Percentiles rank a stretch among this genome's conserved stretches.
Evolutionary conservation across 2,329 filamentous ascomycete genomes (phyloP).

Genomic region (Helotiales sp.): DNA sequence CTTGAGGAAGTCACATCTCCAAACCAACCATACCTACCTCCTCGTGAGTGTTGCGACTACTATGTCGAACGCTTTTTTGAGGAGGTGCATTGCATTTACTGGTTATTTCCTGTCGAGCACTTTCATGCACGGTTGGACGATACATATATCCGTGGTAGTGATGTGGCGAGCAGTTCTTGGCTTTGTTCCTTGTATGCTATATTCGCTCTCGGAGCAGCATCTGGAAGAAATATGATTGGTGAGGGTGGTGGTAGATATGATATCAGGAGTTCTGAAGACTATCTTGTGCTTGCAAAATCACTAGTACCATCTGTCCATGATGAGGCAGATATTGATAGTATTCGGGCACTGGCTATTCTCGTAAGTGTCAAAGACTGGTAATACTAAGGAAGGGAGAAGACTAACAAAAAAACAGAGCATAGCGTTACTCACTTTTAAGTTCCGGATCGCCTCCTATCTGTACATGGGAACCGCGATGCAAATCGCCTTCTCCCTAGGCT

Average conservation of each 20-base stretch:
- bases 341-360: conserved; percentile 21
- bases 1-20: conserved; percentile 4
- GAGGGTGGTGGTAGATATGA: conserved; percentile 2
- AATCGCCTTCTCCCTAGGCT: conserved; percentile 23
- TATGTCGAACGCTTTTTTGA: conserved; percentile 23
- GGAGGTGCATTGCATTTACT: conserved; percentile 24
- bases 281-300: conserved; percentile 20
- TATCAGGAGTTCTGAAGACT: conserved; percentile 15
- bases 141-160: conserved; percentile 15
- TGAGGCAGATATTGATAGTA: conserved; percentile 25
- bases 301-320: conserved; percentile 21
- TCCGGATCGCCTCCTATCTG: conserved; percentile 22
- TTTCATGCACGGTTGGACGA: conserved; percentile 21
- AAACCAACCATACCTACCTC: conserved; percentile 19
- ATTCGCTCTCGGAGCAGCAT: conserved; percentile 20
- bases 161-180: conserved; percentile 17
- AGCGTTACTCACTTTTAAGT: conserved; percentile 20
- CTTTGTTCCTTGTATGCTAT: conserved; percentile 24
- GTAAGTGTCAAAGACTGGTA: conserved; percentile 1
- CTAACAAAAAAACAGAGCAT: conserved; percentile 12
- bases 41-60: conserved; percentile 18
- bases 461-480: conserved; percentile 23
- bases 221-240: background rate
- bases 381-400: background rate
- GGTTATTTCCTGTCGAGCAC: conserved; percentile 22